Evolutionary conservation across 2,329 filamentous ascomycete genomes (phyloP).

Genomic region (Scedosporium minutisporum): DNA sequence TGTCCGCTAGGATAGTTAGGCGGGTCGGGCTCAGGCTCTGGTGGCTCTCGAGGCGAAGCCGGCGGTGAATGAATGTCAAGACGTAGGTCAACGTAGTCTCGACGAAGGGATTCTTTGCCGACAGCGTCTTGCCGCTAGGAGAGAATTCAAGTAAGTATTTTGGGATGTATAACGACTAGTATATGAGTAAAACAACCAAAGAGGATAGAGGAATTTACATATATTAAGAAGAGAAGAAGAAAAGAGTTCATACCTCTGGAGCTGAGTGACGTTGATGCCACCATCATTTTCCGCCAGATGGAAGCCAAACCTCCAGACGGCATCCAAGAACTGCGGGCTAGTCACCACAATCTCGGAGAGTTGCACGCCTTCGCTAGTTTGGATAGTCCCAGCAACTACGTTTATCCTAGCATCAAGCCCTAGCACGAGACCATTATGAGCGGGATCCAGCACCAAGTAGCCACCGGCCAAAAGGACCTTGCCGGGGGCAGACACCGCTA

Average conservation of each 20-base stretch:
- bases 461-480: conserved; percentile 94
- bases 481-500: conserved; percentile 78
- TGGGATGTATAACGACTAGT: background rate
- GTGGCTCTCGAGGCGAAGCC: conserved; percentile 18
- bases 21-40: conserved; percentile 53
- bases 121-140: conserved; percentile 32
- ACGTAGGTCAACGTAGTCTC: conserved; percentile 84
- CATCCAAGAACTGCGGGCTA: conserved; percentile 83
- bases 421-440: conserved; percentile 68
- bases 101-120: conserved; percentile 65
- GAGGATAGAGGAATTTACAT: background rate
- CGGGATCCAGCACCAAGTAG: conserved; percentile 85
- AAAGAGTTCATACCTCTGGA: conserved; percentile 54
- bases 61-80: conserved; percentile 63
- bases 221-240: background rate
- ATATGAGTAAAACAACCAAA: conserved; percentile 1
- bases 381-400: conserved; percentile 48
- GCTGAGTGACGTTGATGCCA: conserved; percentile 73
- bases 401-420: conserved; percentile 60
- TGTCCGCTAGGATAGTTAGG: conserved; percentile 85
- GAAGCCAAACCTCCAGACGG: conserved; percentile 81
- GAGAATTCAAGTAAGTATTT: background rate
- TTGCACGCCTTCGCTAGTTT: conserved; percentile 52
- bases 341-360: conserved; percentile 69
- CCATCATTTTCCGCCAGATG: conserved; percentile 58